phyloP scores from a whole-genome alignment of 2,329 filamentous ascomycete species.

The Cercospora zeae-maydis region DNA sequence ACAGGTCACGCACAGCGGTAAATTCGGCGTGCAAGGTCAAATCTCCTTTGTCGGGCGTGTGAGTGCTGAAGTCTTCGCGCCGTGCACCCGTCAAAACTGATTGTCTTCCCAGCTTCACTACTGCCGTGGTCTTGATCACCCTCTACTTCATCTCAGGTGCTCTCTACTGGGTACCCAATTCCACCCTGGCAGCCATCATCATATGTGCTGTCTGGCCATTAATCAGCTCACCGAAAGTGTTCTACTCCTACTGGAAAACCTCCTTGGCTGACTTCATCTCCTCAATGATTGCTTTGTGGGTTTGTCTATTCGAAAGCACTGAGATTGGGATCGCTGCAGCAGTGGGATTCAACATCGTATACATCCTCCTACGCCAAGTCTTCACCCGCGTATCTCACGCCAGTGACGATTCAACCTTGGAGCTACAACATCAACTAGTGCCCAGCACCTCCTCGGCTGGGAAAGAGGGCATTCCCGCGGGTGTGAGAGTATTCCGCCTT shows the following conservation, averaged over 20 bases:
- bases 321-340: slow-evolving; percentile 58
- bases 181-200: slow-evolving; percentile 56
- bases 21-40: slow-evolving; percentile 63
- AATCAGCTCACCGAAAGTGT: slow-evolving; percentile 56
- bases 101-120: slow-evolving; percentile 44
- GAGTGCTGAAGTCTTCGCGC: background rate
- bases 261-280: slow-evolving; percentile 63
- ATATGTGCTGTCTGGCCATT: slow-evolving; percentile 63
- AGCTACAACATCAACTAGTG: slow-evolving; percentile 18
- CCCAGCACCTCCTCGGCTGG: slow-evolving; percentile 10
- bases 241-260: slow-evolving; percentile 63
- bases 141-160: slow-evolving; percentile 57
- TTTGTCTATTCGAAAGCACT: slow-evolving; percentile 59
- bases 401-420: slow-evolving; percentile 18
- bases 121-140: slow-evolving; percentile 59
- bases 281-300: slow-evolving; percentile 61
- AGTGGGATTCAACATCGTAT: slow-evolving; percentile 50
- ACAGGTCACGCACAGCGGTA: slow-evolving; percentile 58
- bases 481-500: slow-evolving; percentile 56
- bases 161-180: slow-evolving; percentile 66
- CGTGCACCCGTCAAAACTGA: background rate
- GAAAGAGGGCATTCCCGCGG: slow-evolving; percentile 38
- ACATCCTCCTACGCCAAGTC: slow-evolving; percentile 57
- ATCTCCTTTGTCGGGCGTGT: slow-evolving; percentile 57
- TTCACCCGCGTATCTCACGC: slow-evolving; percentile 47